Conservation (phyloP, 495 filamentous ascomycete species). For the Penicillium canescens region DNA sequence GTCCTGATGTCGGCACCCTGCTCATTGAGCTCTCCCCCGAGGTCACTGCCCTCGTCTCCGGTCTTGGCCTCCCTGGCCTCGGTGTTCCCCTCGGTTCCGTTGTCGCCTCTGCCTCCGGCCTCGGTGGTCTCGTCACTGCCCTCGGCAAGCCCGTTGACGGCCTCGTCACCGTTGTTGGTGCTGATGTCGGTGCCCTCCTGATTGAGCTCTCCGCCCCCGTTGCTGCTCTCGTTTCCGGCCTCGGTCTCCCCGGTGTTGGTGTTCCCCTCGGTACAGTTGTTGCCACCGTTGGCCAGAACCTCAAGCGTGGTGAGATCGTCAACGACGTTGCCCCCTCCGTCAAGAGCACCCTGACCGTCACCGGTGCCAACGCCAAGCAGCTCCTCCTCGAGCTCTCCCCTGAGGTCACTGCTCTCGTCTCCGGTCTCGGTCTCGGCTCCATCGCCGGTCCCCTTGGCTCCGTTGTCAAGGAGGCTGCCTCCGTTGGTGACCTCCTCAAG, state of each 20-base stretch:
- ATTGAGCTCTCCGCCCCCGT: conserved; percentile 13
- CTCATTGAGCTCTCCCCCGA: conserved; percentile 37
- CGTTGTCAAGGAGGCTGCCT: conserved; percentile 30
- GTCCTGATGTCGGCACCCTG: conserved; percentile 29
- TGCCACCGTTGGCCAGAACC: conserved; percentile 22
- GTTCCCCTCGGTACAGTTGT: conserved; percentile 16
- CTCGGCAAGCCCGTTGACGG: conserved; percentile 31
- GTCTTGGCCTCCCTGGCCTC: conserved; percentile 31
- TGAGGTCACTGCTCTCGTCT: conserved; percentile 28
- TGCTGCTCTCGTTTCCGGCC: conserved; percentile 15
- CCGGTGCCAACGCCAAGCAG: conserved; percentile 31
- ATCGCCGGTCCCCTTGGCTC: conserved; percentile 28
- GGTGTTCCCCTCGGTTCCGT: conserved; percentile 29
- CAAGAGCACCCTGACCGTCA: conserved; percentile 30
- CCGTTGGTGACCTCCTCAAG: conserved; percentile 39
- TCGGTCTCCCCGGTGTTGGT: conserved; percentile 18
- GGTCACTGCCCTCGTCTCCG: conserved; percentile 31
- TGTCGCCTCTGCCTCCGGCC: conserved; percentile 27
- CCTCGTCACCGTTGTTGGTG: conserved; percentile 25
- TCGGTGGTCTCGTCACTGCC: conserved; percentile 31
- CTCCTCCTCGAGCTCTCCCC: conserved; percentile 38
- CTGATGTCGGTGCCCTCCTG: conserved; percentile 22
- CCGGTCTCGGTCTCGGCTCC: conserved; percentile 30
- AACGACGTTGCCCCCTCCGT: conserved; percentile 34
- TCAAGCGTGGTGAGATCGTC: conserved; percentile 34